Evolutionary conservation across 2,329 filamentous ascomycete genomes (phyloP).

Genomic region (Ceratocystis ficicola): DNA sequence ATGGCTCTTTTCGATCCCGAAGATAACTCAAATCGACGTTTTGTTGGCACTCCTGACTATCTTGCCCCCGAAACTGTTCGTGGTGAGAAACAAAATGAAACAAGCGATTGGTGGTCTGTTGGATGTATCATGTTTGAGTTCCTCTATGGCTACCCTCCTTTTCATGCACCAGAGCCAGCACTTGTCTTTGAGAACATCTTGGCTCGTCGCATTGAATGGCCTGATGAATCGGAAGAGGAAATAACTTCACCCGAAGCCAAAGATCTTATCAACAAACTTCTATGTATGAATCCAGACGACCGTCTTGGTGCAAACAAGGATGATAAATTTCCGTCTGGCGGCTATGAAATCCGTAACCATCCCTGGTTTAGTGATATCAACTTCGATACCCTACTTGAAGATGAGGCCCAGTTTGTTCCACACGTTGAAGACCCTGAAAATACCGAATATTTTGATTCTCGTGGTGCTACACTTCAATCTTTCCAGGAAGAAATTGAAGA

Average conservation of each 20-base stretch:
- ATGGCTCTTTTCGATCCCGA: constrained; percentile 85
- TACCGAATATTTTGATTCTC: constrained; percentile 91
- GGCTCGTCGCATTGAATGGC: constrained; percentile 81
- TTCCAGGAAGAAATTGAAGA: constrained; percentile 95
- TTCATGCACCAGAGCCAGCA: constrained; percentile 81
- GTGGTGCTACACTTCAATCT: constrained; percentile 80
- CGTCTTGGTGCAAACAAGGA: constrained; percentile 76
- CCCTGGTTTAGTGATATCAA: constrained; percentile 78
- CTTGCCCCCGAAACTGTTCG: constrained; percentile 94
- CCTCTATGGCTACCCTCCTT: constrained; percentile 82
- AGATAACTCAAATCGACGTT: constrained; percentile 70
- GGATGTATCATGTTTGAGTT: constrained; percentile 97
- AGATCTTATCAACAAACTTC: constrained; percentile 83
- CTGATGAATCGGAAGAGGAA: constrained; percentile 64
- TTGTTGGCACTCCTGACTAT: constrained; percentile 95
- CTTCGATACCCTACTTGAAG: constrained; percentile 85
- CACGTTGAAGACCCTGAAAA: constrained; percentile 89
- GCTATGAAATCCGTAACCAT: constrained; percentile 81
- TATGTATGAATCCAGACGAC: constrained; percentile 70
- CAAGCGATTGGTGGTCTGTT: constrained; percentile 99
- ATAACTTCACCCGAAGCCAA: constrained; percentile 72
- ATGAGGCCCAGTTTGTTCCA: constrained; percentile 91
- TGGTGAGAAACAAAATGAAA: constrained; percentile 88
- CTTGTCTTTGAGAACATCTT: constrained; percentile 96
- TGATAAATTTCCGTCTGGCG: constrained; percentile 71